Evolutionary conservation across 345 rosid genomes (phyloP), one percentile per base, ranked within the genome.

Genomic region (Hirschfeldia incana): DNA sequence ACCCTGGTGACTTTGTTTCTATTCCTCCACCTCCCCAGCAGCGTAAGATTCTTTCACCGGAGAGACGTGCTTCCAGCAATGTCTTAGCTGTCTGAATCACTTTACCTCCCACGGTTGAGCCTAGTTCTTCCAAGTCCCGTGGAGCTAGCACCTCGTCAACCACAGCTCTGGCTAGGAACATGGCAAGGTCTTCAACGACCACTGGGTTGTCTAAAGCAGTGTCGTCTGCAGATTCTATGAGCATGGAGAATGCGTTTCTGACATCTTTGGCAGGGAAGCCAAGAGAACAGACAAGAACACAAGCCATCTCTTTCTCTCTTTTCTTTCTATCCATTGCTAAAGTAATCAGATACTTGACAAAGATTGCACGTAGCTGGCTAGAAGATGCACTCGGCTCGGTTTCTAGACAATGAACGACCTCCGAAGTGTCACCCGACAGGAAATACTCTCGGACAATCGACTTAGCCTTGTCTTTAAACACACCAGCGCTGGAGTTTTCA

Each of bases 281-380:
- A 58, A 93, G 78, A 28, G 97, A 91, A 42, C 91, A 91, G 10
- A 93, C 74, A 55, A 93, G 78, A 70, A 91, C 88, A 49, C 92
- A 93, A 30, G 98, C 94, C 98, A 91, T 93, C 81, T 91, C 98
- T 69, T 90, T 93, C 84, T 93, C 98, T 78, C 97, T 83, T 44
- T 93, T 91, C 83, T 91, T 93, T 39, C 93, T 73, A 39, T 93
- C 98, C 97, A 93, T 93, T 34, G 97, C 92, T 34, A 91, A 74
- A 49, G 93, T 93, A 81, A 93, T 84, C 67, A 91, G 76, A 77
- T 78, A 89, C 82, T 93, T 91, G 72, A 91, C 80, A 77, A 93
- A 93, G 44, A 90, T 88, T 6, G 97, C 78, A 60, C 89, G 91
- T 28, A 93, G 82, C 74, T 91, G 89, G 51, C 84, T 49, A 4